Evolutionary conservation across 331 rosid genomes (phyloP).

Genomic region (Erythrophleum ivorense): DNA sequence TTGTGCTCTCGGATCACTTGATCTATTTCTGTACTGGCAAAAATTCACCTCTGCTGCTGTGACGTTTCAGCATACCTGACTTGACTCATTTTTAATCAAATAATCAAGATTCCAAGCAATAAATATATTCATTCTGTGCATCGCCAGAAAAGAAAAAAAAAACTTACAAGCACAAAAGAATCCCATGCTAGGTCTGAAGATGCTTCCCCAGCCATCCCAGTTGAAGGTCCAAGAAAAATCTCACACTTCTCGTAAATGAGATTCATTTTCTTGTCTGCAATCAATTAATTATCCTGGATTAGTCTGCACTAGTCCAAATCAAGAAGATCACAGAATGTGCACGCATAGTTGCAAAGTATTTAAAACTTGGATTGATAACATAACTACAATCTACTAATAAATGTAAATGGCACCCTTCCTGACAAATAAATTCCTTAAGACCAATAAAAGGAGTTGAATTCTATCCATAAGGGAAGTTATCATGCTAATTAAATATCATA

Average conservation of each 20-base stretch:
- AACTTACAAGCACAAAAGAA: slow-evolving; percentile 84
- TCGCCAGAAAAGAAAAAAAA: slow-evolving; percentile 1
- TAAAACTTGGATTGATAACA: neutral
- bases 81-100: slow-evolving; percentile 4
- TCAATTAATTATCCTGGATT: slow-evolving; percentile 24
- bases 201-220: slow-evolving; percentile 78
- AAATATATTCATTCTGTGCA: neutral
- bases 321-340: slow-evolving; percentile 1
- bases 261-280: slow-evolving; percentile 94
- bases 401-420: neutral
- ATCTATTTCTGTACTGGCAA: too few species aligned
- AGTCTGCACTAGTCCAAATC: slow-evolving; percentile 18
- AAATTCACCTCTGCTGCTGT: too few species aligned
- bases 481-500: neutral
- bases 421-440: neutral
- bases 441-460: neutral
- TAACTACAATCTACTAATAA: too few species aligned
- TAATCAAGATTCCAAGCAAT: neutral
- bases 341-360: neutral
- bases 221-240: slow-evolving; percentile 93
- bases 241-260: slow-evolving; percentile 92
- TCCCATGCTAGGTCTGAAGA: slow-evolving; percentile 75
- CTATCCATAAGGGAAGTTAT: slow-evolving; percentile 6
- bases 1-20: too few species aligned
- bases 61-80: slow-evolving; percentile 6